These are phyloP conservation scores for Picea sitchensis DNA, from an alignment of 75 land plant genomes.

Conservation along the genomic window DNA sequence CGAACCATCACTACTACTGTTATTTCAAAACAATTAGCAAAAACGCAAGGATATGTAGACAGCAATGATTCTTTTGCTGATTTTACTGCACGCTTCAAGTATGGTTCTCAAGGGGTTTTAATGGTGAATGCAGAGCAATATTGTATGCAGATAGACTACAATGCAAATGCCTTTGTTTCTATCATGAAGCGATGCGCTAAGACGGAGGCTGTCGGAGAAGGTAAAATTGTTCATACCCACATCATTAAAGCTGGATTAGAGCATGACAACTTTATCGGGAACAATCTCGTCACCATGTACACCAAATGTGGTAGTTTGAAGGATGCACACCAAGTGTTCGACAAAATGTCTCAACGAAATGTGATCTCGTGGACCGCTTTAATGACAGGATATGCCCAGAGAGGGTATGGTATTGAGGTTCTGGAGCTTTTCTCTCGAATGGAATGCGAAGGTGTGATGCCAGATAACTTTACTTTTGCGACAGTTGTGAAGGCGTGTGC, in stretches of 20 bases:
- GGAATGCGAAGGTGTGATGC: no score
- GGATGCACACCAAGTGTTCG: no score
- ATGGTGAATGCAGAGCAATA: background rate
- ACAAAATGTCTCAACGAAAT: no score
- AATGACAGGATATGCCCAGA: no score
- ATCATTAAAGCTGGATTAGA: slow-evolving; percentile 3
- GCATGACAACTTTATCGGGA: background rate
- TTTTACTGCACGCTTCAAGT: no score
- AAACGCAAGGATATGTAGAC: background rate
- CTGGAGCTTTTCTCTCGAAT: no score
- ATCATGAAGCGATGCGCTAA: slow-evolving; percentile 4
- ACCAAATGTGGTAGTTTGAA: no score
- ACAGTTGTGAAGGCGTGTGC: no score
- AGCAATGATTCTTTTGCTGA: background rate
- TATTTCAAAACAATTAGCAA: background rate
- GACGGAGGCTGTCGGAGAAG: background rate
- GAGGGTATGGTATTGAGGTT: no score
- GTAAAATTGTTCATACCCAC: slow-evolving; percentile 9
- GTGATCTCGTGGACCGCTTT: no score
- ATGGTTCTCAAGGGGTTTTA: no score
- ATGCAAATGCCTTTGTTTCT: background rate
- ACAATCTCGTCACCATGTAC: background rate
- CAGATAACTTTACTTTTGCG: no score
- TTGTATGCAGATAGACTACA: background rate
- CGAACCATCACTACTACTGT: background rate